phyloP scores from a whole-genome alignment of 768 basidiomycete genomes.

The Collybia sordida region DNA sequence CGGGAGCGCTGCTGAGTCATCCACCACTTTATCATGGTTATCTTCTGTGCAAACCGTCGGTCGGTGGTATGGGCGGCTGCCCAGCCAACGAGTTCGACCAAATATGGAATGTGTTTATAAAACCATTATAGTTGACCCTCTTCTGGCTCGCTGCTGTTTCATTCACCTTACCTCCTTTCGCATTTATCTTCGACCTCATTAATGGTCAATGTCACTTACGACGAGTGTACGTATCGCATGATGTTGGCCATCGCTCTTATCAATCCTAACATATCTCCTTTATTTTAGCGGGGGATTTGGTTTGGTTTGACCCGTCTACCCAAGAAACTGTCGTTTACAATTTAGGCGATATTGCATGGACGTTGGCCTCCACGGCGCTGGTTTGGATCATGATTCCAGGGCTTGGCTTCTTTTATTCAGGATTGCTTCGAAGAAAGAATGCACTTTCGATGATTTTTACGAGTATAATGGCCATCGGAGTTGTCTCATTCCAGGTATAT shows the following conservation, averaged over 20 bases:
- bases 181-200: background rate
- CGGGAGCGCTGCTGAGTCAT: background rate
- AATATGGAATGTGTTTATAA: slow-evolving; percentile 1
- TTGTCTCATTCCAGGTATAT: slow-evolving; percentile 83
- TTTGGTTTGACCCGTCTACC: slow-evolving; percentile 24
- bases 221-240: slow-evolving; percentile 20
- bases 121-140: background rate
- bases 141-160: background rate
- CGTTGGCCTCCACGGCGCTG: slow-evolving; percentile 71
- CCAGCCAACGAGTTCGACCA: no score
- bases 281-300: slow-evolving; percentile 35
- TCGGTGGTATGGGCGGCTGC: background rate
- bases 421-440: slow-evolving; percentile 89
- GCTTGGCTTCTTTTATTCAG: slow-evolving; percentile 89
- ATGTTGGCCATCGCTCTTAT: no score
- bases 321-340: slow-evolving; percentile 39
- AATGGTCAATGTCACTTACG: slow-evolving; percentile 33
- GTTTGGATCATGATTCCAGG: slow-evolving; percentile 87
- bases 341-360: slow-evolving; percentile 53
- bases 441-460: slow-evolving; percentile 89
- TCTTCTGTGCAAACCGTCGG: background rate
- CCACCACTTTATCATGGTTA: background rate
- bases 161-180: background rate
- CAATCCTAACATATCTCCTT: background rate
- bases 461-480: slow-evolving; percentile 71